Conservation (phyloP, 495 filamentous ascomycete genomes). For the Lindgomyces ingoldianus region DNA sequence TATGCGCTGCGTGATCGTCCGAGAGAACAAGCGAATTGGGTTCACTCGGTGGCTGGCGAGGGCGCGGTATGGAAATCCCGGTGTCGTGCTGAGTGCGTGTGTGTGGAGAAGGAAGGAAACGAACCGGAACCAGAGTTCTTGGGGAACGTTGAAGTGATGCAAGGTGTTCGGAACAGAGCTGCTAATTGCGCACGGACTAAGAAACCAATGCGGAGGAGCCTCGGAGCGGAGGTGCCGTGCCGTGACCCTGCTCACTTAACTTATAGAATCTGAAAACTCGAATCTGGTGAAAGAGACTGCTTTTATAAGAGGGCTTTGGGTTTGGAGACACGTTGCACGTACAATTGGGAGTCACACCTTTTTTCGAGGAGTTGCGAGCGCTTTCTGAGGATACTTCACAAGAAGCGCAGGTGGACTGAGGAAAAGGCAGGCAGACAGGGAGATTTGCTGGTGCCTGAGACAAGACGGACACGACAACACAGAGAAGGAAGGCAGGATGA, state of each 20-base stretch:
- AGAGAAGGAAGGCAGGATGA: neutral
- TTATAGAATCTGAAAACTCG: too few species aligned
- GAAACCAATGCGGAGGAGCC: too few species aligned
- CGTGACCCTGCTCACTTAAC: neutral
- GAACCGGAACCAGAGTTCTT: neutral
- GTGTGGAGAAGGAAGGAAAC: neutral
- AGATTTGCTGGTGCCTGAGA: neutral
- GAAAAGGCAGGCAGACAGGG: neutral
- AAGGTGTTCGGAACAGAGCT: conserved; percentile 2
- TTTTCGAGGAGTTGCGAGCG: neutral
- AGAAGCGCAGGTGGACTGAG: neutral
- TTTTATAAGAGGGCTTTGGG: too few species aligned
- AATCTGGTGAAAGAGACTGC: too few species aligned
- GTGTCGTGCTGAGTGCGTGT: neutral
- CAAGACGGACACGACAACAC: neutral
- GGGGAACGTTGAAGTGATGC: neutral
- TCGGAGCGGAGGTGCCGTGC: neutral
- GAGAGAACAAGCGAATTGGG: too few species aligned
- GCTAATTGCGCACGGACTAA: conserved; percentile 4
- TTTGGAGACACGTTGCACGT: neutral
- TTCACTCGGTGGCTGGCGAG: too few species aligned
- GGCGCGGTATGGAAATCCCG: neutral
- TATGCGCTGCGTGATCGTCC: too few species aligned
- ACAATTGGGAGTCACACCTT: neutral
- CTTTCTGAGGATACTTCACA: neutral